These are phyloP conservation scores for Sporothrix curviconia DNA, from an alignment of 2,329 filamentous ascomycete species.

Conservation along the genomic window DNA sequence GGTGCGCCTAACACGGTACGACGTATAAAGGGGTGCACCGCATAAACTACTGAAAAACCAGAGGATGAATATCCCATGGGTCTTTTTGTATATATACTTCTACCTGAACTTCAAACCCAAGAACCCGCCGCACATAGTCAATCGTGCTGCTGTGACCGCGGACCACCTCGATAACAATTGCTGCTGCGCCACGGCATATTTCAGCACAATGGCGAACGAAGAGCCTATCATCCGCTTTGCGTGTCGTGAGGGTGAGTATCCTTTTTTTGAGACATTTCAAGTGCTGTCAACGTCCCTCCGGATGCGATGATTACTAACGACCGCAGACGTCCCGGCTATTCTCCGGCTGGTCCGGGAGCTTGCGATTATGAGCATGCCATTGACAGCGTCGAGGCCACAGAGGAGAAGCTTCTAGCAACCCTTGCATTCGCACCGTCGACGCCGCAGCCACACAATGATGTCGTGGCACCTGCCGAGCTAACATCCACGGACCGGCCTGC, in stretches of 20 bases:
- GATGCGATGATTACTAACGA: background rate
- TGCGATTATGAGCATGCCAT: slow-evolving; percentile 81
- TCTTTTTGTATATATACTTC: no score
- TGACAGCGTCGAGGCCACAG: slow-evolving; percentile 69
- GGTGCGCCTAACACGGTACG: no score
- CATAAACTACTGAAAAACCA: no score
- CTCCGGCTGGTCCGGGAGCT: slow-evolving; percentile 76
- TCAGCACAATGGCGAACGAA: slow-evolving; percentile 29
- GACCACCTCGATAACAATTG: no score
- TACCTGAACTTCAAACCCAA: no score
- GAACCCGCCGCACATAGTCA: no score
- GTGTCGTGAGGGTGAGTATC: slow-evolving; percentile 46
- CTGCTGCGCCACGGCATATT: no score
- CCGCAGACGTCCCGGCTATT: slow-evolving; percentile 71
- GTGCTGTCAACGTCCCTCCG: no score
- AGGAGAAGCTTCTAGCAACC: slow-evolving; percentile 63
- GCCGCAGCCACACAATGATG: slow-evolving; percentile 30
- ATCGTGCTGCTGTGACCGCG: no score
- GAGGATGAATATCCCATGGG: no score
- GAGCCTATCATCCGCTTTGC: slow-evolving; percentile 48
- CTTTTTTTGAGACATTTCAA: background rate
- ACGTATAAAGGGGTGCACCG: no score
- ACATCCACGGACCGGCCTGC: slow-evolving; percentile 57
- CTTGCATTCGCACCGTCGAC: slow-evolving; percentile 65
- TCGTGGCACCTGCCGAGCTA: slow-evolving; percentile 40